Percentiles rank a stretch among this genome's conserved stretches.
Evolutionary conservation across 345 rosid genomes (phyloP).

Genomic region (Turritis glabra): DNA sequence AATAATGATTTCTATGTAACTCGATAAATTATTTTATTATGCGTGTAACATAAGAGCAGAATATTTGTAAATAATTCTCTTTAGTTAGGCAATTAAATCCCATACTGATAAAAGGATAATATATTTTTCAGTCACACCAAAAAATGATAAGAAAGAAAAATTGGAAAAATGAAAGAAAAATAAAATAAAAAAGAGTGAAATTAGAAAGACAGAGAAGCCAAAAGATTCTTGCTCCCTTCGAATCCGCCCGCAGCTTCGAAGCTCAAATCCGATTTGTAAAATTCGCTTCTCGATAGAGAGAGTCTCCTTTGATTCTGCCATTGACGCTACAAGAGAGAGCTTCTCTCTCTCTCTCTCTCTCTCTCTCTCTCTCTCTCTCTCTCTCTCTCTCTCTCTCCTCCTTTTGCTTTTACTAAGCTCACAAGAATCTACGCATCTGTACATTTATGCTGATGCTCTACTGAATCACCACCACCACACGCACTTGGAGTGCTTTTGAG

Average conservation of each 20-base stretch:
- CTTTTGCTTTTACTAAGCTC: slow-evolving; percentile 26
- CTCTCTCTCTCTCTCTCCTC: too few species aligned
- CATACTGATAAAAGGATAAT: background rate
- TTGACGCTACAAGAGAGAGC: slow-evolving; percentile 7
- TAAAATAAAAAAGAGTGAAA: background rate
- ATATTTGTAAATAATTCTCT: background rate
- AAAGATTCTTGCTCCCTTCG: slow-evolving; percentile 38
- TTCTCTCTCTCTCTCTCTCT: background rate
- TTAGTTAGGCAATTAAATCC: background rate
- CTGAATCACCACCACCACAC: slow-evolving; percentile 21
- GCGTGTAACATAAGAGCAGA: slow-evolving; percentile 30
- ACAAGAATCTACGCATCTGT: slow-evolving; percentile 36
- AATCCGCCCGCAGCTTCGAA: slow-evolving; percentile 26
- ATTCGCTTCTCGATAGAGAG: background rate
- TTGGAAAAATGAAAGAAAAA: background rate
- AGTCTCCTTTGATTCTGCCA: slow-evolving; percentile 30
- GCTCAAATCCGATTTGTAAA: slow-evolving; percentile 19
- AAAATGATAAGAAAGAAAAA: background rate
- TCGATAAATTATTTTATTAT: background rate
- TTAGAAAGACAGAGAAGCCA: slow-evolving; percentile 27
- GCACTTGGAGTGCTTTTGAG: slow-evolving; percentile 15
- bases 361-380: background rate
- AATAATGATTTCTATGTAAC: background rate
- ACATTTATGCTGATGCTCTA: slow-evolving; percentile 1
- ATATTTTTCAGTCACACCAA: slow-evolving; percentile 24